Percentiles rank a stretch among this genome's conserved stretches.
Conservation (phyloP, 2,329 filamentous ascomycete genomes). For the Pseudogymnoascus sp. region DNA sequence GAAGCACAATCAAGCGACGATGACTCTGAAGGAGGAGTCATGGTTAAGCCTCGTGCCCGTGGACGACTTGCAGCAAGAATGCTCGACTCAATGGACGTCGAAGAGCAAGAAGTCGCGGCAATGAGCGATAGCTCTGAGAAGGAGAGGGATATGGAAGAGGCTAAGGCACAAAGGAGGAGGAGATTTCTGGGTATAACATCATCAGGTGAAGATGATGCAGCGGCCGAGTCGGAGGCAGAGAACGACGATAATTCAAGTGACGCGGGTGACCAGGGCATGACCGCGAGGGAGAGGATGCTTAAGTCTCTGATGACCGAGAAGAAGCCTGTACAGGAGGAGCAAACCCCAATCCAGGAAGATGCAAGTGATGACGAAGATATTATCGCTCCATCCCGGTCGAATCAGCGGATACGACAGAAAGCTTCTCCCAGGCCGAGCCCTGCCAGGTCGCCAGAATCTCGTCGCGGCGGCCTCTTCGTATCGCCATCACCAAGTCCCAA, state of each 20-base stretch:
- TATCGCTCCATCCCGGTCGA: slow-evolving; percentile 36
- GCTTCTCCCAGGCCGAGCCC: slow-evolving; percentile 40
- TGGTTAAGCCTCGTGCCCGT: not conserved
- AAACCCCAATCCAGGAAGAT: slow-evolving; percentile 10
- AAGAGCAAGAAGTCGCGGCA: not conserved
- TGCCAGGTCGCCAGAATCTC: slow-evolving; percentile 13
- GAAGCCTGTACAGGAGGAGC: not conserved
- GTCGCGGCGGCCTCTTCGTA: slow-evolving; percentile 10
- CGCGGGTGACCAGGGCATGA: not conserved
- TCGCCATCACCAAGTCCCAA: slow-evolving; percentile 10
- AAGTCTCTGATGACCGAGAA: not conserved
- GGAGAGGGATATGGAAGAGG: not conserved
- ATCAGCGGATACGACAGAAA: slow-evolving; percentile 30
- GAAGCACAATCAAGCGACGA: not conserved
- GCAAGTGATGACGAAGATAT: slow-evolving; percentile 34
- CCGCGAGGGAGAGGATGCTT: not conserved
- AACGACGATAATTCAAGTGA: not conserved
- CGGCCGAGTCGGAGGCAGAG: not conserved
- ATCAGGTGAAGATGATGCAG: slow-evolving; percentile 4
- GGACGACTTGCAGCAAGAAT: slow-evolving; percentile 2
- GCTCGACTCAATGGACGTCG: slow-evolving; percentile 1
- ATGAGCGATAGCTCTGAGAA: not conserved
- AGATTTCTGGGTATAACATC: slow-evolving; percentile 2
- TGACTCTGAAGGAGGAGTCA: not conserved
- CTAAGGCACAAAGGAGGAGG: not conserved